Conservation (phyloP, 495 filamentous ascomycete genomes). For the Penicillium riverlandense region DNA sequence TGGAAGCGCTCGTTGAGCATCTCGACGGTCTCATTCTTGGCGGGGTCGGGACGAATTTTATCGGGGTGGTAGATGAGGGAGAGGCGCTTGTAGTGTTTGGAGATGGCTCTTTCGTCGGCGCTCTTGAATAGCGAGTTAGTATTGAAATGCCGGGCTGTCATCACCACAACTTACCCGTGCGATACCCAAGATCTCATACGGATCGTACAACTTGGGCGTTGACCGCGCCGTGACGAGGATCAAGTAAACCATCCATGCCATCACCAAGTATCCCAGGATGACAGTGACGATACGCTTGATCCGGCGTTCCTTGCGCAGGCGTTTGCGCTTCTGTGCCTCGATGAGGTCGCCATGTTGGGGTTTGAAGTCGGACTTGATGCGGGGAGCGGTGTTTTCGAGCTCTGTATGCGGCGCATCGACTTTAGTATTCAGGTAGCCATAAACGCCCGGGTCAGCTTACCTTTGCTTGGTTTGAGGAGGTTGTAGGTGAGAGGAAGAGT, state of each 20-base stretch:
- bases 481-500: conserved; percentile 88
- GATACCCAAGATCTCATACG: conserved; percentile 86
- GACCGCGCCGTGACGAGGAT: conserved; percentile 73
- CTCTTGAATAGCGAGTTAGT: conserved; percentile 40
- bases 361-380: conserved; percentile 69
- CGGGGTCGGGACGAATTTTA: conserved; percentile 73
- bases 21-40: conserved; percentile 85
- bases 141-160: neutral
- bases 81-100: conserved; percentile 76
- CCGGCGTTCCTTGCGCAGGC: conserved; percentile 83
- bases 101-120: conserved; percentile 82
- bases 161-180: conserved; percentile 52
- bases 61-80: conserved; percentile 88
- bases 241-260: conserved; percentile 89
- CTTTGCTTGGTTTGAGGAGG: conserved; percentile 70
- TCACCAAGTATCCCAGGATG: conserved; percentile 68
- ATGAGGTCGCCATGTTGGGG: conserved; percentile 79
- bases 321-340: conserved; percentile 75
- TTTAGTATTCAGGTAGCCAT: neutral
- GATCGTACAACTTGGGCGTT: conserved; percentile 80
- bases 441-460: conserved; percentile 25
- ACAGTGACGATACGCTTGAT: conserved; percentile 79
- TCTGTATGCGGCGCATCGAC: conserved; percentile 26
- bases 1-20: conserved; percentile 81
- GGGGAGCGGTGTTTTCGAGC: conserved; percentile 58